phyloP scores from a whole-genome alignment of 2,329 filamentous ascomycete species.

The Helminthosporium solani region DNA sequence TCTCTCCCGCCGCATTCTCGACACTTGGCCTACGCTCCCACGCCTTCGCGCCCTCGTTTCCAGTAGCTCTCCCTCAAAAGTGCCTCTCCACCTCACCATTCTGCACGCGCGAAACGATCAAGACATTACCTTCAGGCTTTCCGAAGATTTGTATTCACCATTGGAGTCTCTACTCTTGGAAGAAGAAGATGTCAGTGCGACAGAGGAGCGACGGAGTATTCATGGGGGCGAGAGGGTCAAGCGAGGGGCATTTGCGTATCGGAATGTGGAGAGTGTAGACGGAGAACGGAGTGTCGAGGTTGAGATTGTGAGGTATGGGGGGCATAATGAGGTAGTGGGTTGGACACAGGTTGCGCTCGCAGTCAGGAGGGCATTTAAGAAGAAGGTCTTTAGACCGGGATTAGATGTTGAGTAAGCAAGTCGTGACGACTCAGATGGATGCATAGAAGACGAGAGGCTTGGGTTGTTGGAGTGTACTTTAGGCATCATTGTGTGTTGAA shows the following conservation, averaged over 20 bases:
- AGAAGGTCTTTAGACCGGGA: constrained; percentile 21
- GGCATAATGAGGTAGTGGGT: constrained; percentile 68
- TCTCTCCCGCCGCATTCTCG: constrained; percentile 66
- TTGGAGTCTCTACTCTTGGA: constrained; percentile 32
- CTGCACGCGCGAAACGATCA: constrained; percentile 79
- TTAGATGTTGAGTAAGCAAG: constrained; percentile 30
- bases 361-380: constrained; percentile 64
- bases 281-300: constrained; percentile 39
- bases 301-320: constrained; percentile 48
- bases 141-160: constrained; percentile 38
- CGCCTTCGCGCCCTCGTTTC: constrained; percentile 62
- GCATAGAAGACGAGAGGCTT: no score
- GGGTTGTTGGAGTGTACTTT: no score
- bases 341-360: constrained; percentile 65
- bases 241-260: constrained; percentile 40
- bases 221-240: constrained; percentile 33
- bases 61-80: constrained; percentile 26
- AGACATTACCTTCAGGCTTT: constrained; percentile 77
- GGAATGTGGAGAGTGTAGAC: constrained; percentile 30
- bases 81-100: constrained; percentile 63
- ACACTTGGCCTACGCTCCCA: constrained; percentile 74
- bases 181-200: constrained; percentile 24
- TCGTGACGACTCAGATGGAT: no score
- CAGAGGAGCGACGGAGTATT: constrained; percentile 33
- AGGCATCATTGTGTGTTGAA: no score